Base-by-base conservation (phyloP, 2,329 filamentous ascomycete genomes). In the Emydomyces testavorans region DNA sequence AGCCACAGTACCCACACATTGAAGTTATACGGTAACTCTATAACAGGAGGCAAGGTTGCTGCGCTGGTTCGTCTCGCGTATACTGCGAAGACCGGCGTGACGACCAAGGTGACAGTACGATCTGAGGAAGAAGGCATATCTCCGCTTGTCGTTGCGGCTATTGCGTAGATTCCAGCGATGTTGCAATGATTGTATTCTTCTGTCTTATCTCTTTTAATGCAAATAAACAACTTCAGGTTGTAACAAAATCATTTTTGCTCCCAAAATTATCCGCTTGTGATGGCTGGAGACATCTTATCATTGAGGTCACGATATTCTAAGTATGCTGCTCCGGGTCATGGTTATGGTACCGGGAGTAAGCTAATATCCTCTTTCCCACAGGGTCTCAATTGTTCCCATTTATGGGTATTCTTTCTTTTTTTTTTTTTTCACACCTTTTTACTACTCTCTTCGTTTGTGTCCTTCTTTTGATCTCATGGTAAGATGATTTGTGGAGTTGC, bases 1-100 rank as follows among this genome's bases (percentile, higher is more conserved):
- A 93, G 82, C 62, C 83, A 83, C 60, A 89, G 82, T 51, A 95
- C 89, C 53, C 92, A 98, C 67, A 89, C 88, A 3, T 81, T 98
- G 63, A 96, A 94, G 71, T 74, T 98, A 29, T 84, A 95, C 65
- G 92, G 92, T 63, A 96, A 95, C 79, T 94, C 87, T 36, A 82
- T 96, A 53, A 81, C 78, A 28, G 92, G 90, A 29, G 92, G 92
- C 56, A 83, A 83, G 60, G 90, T 98, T 13, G 86, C 89, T 48
- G 85, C 84, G 52, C 82, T 79, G 55, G 80, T 96, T 54, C 79
- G 88, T 67, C 94, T 98, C 89, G 92, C 89, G 1, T 95, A 80
- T 69, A 93, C 86, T 52, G 80, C 84, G 59, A 94, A 93, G 76
- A 83, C 82, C 42, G 92, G 92, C 45, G 88, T 96, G 21, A 95